Base-by-base conservation (phyloP, 139 green algal genomes). In the Volvox africanus region DNA sequence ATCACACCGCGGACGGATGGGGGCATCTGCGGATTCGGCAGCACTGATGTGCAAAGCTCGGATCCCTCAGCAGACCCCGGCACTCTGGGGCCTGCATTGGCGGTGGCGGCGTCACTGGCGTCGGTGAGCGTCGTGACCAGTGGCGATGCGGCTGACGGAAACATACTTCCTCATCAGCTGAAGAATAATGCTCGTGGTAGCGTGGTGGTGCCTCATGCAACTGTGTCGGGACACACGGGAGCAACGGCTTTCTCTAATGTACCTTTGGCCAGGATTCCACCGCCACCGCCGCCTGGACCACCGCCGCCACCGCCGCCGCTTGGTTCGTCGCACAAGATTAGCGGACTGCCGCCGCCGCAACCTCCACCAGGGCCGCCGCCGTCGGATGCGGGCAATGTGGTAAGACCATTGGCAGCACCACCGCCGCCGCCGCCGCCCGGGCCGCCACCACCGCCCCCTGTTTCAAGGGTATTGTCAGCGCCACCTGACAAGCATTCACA, bases 381-480 rank as follows among this genome's bases (percentile, higher is more conserved):
- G 44, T 80, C n/a, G 11, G 28, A 55, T 13, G 20, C 3, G 0
- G 24, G 14, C 12, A 18, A n/a, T 36, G 36, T 68, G n/a, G 36
- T 9, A 37, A 24, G 55, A 69, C 21, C 50, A 1, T 36, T 18
- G 30, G 18, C 75, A 86, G 84, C 44, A 24, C 14, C 81, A 13
- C 80, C 86, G 21, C 87, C 91, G 36, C 88, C 88, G 26, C 88
- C 88, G 21, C 78, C 78, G 12, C 87, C 87, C 3, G 77, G 77
- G 61, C 78, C 78, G 1, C 88, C 88, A 35, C 88, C 88, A 26
- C 88, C 88, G 16, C 88, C 87, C 3, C 61, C 62, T 37, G 11
- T 82, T 1, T 33, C 13, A 0, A 67, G 30, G 2, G 22, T 14
- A 30, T 35, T 13, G 24, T 81, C 75, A 9, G 75, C 9, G 13